Evolutionary conservation across 805 yeast genomes (phyloP).

Genomic region (Phaffomyces opuntiae): DNA sequence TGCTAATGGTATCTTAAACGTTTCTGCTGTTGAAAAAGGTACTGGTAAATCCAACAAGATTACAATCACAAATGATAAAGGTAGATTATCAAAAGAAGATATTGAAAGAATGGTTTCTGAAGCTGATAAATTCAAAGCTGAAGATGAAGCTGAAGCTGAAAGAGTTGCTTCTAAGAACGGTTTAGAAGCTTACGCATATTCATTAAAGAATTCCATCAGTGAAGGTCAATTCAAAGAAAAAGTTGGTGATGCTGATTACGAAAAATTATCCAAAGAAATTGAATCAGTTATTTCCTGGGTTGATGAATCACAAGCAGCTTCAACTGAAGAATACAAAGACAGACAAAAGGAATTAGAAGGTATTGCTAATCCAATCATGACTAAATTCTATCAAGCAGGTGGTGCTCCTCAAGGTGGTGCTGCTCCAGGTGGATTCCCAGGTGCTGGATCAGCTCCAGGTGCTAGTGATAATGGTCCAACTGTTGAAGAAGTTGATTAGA

Average conservation of each 20-base stretch:
- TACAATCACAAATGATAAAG: constrained; percentile 97
- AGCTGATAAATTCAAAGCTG: constrained; percentile 97
- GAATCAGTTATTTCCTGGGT: constrained; percentile 86
- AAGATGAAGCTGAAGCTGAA: constrained; percentile 89
- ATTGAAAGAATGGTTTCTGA: constrained; percentile 96
- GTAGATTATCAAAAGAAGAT: constrained; percentile 96
- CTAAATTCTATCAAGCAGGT: constrained; percentile 86
- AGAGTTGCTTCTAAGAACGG: constrained; percentile 94
- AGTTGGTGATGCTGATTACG: constrained; percentile 64
- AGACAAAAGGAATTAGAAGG: constrained; percentile 96
- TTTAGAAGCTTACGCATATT: constrained; percentile 92
- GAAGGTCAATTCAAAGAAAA: constrained; percentile 76
- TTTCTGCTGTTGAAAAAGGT: constrained; percentile 96
- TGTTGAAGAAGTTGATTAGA: constrained; percentile 71
- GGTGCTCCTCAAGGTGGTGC: constrained; percentile 75
- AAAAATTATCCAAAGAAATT: constrained; percentile 73
- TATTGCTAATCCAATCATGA: constrained; percentile 93
- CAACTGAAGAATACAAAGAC: constrained; percentile 88
- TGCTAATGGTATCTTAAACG: constrained; percentile 96
- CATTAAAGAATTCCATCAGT: constrained; percentile 74
- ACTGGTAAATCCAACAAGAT: constrained; percentile 96
- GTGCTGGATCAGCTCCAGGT: constrained; percentile 46
- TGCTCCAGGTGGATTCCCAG: constrained; percentile 59
- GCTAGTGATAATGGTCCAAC: constrained; percentile 55
- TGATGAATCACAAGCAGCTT: constrained; percentile 86